These are phyloP conservation scores for Chytriomyces sp. DNA, from an alignment of 192 early-diverging fungal genomes.

Conservation along the genomic window DNA sequence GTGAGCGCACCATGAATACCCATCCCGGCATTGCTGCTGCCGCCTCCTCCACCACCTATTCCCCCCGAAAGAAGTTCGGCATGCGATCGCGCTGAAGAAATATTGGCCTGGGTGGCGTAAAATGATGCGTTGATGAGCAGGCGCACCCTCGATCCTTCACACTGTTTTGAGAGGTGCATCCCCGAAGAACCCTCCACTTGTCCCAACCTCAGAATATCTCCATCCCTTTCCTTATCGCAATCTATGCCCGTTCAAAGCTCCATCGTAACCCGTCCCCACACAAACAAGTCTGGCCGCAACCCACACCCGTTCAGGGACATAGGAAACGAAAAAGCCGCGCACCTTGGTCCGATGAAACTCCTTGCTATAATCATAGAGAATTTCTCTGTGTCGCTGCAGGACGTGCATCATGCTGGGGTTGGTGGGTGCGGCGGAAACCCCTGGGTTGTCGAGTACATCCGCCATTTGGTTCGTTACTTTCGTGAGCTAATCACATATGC, in stretches of 20 bases:
- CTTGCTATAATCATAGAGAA: slow-evolving; percentile 75
- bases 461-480: slow-evolving; percentile 65
- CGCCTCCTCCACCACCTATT: slow-evolving; percentile 57
- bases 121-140: no score
- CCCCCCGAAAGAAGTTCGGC: slow-evolving; percentile 58
- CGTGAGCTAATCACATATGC: slow-evolving; percentile 53
- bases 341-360: slow-evolving; percentile 76
- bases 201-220: no score
- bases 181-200: no score
- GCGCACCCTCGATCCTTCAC: no score
- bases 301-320: no score
- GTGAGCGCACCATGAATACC: slow-evolving; percentile 21
- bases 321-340: not conserved
- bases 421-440: slow-evolving; percentile 45
- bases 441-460: slow-evolving; percentile 55
- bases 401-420: slow-evolving; percentile 72
- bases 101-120: slow-evolving; percentile 68
- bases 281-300: no score
- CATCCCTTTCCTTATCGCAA: no score
- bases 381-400: slow-evolving; percentile 75
- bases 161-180: no score
- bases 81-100: slow-evolving; percentile 66
- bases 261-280: no score
- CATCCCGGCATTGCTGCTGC: slow-evolving; percentile 49
- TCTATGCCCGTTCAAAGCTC: no score